A percentile compares a stretch with the other conserved stretches of the same genome.
These are phyloP conservation scores for Collybiopsis confluens DNA, from an alignment of 768 basidiomycete genomes.

Conservation along the genomic window DNA sequence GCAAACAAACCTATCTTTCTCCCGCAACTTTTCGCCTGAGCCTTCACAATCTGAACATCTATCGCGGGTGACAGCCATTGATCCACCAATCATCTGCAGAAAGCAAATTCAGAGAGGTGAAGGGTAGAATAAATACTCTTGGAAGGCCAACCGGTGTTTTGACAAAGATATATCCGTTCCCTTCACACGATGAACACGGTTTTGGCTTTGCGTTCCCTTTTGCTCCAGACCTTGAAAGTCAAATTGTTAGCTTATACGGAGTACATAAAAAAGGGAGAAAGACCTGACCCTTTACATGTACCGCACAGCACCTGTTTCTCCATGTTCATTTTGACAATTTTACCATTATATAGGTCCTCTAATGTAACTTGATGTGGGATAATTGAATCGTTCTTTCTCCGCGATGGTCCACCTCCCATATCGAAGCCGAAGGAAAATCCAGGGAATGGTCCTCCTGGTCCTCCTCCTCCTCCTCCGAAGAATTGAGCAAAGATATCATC, in stretches of 20 bases:
- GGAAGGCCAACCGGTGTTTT: slow-evolving; percentile 44
- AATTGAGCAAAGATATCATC: slow-evolving; percentile 77
- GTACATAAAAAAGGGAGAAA: slow-evolving; percentile 9
- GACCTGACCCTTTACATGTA: slow-evolving; percentile 72
- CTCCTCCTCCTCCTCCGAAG: slow-evolving; percentile 49
- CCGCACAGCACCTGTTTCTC: slow-evolving; percentile 81
- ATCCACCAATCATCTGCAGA: background rate
- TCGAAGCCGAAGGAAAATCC: slow-evolving; percentile 69
- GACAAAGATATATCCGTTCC: slow-evolving; percentile 70
- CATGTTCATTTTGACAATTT: slow-evolving; percentile 82
- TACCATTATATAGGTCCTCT: slow-evolving; percentile 92
- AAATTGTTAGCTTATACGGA: slow-evolving; percentile 23
- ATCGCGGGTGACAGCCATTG: background rate
- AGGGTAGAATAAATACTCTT: too few relatives aligned
- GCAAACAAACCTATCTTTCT: slow-evolving; percentile 70
- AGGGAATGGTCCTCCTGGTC: too few relatives aligned
- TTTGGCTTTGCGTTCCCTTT: slow-evolving; percentile 82
- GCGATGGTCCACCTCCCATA: slow-evolving; percentile 37
- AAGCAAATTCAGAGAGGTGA: background rate
- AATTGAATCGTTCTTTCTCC: slow-evolving; percentile 67
- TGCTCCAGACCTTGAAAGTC: slow-evolving; percentile 57
- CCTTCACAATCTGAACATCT: slow-evolving; percentile 70
- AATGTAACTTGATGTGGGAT: slow-evolving; percentile 83
- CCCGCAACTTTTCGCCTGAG: slow-evolving; percentile 64
- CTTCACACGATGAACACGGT: slow-evolving; percentile 75